A percentile compares a stretch with the other conserved stretches of the same genome.
Conservation (phyloP, 352 stramenopile species). For the Peronosclerospora sorghi region DNA sequence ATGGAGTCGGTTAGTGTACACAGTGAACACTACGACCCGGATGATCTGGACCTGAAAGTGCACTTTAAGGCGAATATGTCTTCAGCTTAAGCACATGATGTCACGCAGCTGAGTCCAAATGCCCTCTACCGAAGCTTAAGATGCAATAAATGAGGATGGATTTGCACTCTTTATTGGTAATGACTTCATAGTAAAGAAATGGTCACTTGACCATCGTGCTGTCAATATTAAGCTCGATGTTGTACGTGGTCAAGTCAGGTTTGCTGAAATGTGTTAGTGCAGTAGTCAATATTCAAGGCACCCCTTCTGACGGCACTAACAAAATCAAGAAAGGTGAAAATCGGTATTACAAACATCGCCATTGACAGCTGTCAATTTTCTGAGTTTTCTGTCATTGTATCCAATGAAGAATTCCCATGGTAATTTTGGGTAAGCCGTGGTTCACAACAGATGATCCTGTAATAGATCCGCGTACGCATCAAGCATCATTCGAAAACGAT, state of each 20-base stretch:
- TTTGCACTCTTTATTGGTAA: neutral
- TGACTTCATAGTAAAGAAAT: neutral
- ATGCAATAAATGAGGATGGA: neutral
- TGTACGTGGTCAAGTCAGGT: neutral
- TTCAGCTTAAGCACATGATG: too few relatives aligned
- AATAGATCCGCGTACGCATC: neutral
- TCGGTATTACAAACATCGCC: neutral
- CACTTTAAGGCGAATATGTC: too few relatives aligned
- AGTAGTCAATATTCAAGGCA: neutral
- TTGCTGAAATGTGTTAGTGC: neutral
- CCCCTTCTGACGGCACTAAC: neutral
- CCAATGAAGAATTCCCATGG: neutral
- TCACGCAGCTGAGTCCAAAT: too few relatives aligned
- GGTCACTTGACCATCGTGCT: neutral
- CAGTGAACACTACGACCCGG: too few relatives aligned
- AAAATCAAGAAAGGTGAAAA: neutral
- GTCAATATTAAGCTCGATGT: neutral
- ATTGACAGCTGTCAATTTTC: neutral
- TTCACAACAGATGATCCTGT: neutral
- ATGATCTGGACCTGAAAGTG: too few relatives aligned
- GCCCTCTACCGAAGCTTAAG: too few relatives aligned
- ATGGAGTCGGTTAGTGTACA: too few relatives aligned
- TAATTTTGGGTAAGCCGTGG: neutral
- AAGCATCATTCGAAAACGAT: neutral
- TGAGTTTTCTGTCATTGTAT: neutral